These are phyloP conservation scores for Aspergillus sp. DNA, from an alignment of 2,329 filamentous ascomycete genomes.

Conservation along the genomic window DNA sequence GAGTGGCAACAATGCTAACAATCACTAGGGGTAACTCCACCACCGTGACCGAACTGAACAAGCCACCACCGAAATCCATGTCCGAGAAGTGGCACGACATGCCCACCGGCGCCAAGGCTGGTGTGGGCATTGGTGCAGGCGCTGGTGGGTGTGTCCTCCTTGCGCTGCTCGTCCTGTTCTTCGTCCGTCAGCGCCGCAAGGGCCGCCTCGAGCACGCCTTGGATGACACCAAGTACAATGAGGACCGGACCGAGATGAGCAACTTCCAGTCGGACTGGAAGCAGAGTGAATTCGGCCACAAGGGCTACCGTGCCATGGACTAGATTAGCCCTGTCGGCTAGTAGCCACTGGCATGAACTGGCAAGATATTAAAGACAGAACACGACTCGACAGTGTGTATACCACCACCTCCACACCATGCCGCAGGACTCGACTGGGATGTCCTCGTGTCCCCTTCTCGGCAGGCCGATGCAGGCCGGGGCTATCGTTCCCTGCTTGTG, in stretches of 20 bases:
- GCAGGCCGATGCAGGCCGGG: background rate
- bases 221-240: conserved; percentile 40
- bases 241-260: conserved; percentile 32
- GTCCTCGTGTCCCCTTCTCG: background rate
- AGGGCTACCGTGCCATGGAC: conserved; percentile 21
- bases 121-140: conserved; percentile 35
- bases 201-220: conserved; percentile 43
- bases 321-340: background rate
- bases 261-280: conserved; percentile 34
- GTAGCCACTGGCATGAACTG: too few relatives aligned
- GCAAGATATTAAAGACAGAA: background rate
- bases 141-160: conserved; percentile 26
- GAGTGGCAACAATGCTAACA: conserved; percentile 3
- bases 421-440: background rate
- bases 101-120: conserved; percentile 41
- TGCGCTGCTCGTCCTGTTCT: conserved; percentile 38
- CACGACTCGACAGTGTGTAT: too few relatives aligned
- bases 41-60: conserved; percentile 36
- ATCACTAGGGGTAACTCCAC: conserved; percentile 55
- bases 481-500: background rate
- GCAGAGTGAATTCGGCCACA: conserved; percentile 25
- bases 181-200: conserved; percentile 42
- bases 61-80: conserved; percentile 26
- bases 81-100: conserved; percentile 39
- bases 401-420: background rate